These are phyloP conservation scores for Thalassiosira sp. DNA, from an alignment of 352 stramenopile genomes.

Conservation along the genomic window DNA sequence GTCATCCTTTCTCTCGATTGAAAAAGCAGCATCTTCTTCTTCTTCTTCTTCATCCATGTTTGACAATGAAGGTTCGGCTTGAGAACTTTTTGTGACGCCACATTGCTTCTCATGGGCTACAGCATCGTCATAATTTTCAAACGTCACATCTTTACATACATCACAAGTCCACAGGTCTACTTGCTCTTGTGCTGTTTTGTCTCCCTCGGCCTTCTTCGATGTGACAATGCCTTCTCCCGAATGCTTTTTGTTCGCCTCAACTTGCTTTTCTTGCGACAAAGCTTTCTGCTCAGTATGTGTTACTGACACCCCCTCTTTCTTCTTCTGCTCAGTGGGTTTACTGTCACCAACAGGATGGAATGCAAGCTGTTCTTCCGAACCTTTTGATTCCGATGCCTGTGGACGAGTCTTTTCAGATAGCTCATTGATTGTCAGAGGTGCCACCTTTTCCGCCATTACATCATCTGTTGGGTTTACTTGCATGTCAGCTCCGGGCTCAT, in stretches of 20 bases:
- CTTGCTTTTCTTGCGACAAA: neutral
- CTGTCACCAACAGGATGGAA: neutral
- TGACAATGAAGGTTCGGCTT: neutral
- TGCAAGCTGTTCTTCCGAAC: neutral
- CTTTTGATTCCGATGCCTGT: neutral
- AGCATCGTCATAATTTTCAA: slow-evolving; percentile 11
- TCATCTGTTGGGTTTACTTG: neutral
- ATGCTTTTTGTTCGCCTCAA: slow-evolving; percentile 5
- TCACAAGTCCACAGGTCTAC: slow-evolving; percentile 8
- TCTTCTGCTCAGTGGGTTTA: neutral
- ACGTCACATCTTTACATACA: slow-evolving; percentile 2
- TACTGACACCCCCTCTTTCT: neutral
- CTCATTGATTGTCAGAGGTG: neutral
- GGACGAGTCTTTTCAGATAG: slow-evolving; percentile 3
- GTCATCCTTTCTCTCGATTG: neutral
- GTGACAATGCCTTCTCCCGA: neutral
- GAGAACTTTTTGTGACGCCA: neutral
- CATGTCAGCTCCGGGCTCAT: neutral
- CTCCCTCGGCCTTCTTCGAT: neutral
- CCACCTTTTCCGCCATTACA: neutral
- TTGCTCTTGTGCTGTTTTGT: neutral
- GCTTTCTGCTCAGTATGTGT: neutral
- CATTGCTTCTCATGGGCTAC: slow-evolving; percentile 10
- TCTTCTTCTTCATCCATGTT: slow-evolving; percentile 4
- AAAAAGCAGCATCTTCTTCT: too few species aligned